Conservation (phyloP, 768 basidiomycete genomes). For the Xerocomus brunneocitrinus region DNA sequence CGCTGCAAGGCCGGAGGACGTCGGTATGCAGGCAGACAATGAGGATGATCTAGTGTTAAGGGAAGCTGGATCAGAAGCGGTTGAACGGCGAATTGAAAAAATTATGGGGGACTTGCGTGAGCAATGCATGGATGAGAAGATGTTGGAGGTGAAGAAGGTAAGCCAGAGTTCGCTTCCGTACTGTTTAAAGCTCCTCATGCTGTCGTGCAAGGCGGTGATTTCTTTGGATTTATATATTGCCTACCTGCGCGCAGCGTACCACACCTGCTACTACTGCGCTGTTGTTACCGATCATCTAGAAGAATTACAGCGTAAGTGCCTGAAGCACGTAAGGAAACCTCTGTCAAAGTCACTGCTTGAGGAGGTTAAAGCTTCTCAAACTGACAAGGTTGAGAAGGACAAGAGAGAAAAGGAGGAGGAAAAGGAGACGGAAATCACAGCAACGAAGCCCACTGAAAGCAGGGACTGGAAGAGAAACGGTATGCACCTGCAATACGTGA, state of each 20-base stretch:
- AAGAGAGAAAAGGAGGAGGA: slow-evolving; percentile 43
- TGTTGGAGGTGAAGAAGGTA: slow-evolving; percentile 70
- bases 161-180: slow-evolving; percentile 18
- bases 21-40: slow-evolving; percentile 34
- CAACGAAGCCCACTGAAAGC: slow-evolving; percentile 37
- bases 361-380: slow-evolving; percentile 55
- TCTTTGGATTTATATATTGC: slow-evolving; percentile 90
- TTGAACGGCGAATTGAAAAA: slow-evolving; percentile 78
- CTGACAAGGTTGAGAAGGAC: slow-evolving; percentile 42
- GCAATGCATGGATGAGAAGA: slow-evolving; percentile 64
- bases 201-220: slow-evolving; percentile 55
- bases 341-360: slow-evolving; percentile 57
- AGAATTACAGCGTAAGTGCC: slow-evolving; percentile 92
- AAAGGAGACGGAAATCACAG: slow-evolving; percentile 34
- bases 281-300: slow-evolving; percentile 90
- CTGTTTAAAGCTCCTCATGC: slow-evolving; percentile 19
- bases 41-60: slow-evolving; percentile 48
- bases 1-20: slow-evolving; percentile 28
- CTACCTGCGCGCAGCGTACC: slow-evolving; percentile 87
- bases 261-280: slow-evolving; percentile 98
- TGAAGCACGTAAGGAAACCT: slow-evolving; percentile 84
- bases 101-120: slow-evolving; percentile 66
- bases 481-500: slow-evolving; percentile 29
- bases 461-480: slow-evolving; percentile 65
- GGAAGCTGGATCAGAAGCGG: slow-evolving; percentile 69